phyloP scores from a whole-genome alignment of 1,284 basidiomycete genomes.

The Ganoderma sinense region DNA sequence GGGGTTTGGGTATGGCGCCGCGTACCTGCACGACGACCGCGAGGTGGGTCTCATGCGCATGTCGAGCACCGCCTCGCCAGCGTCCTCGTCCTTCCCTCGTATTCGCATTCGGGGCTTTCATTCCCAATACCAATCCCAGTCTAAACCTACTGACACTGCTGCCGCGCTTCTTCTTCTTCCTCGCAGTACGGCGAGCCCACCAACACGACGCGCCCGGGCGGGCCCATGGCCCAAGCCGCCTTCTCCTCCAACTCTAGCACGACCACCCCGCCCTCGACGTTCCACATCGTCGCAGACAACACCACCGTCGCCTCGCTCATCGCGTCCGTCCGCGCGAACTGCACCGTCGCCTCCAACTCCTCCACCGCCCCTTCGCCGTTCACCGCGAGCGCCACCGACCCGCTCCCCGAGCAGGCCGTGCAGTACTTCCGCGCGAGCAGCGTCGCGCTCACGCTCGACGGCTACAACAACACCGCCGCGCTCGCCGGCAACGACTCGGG shows the following conservation, averaged over 20 bases:
- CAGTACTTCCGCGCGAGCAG: conserved; percentile 69
- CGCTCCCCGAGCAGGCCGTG: conserved; percentile 58
- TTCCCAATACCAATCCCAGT: no score
- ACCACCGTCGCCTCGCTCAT: conserved; percentile 60
- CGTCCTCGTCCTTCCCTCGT: no score
- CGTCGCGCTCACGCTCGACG: conserved; percentile 62
- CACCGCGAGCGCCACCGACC: conserved; percentile 41
- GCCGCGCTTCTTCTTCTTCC: no score
- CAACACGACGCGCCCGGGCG: conserved; percentile 67
- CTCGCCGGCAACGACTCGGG: conserved; percentile 48
- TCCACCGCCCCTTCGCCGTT: conserved; percentile 41
- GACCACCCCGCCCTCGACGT: conserved; percentile 49
- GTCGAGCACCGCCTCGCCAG: not conserved
- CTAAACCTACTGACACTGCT: no score
- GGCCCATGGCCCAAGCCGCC: conserved; percentile 55
- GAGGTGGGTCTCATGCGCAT: conserved; percentile 40
- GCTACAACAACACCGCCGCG: conserved; percentile 67
- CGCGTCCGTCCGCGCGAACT: conserved; percentile 52
- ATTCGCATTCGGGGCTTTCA: no score
- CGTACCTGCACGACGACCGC: conserved; percentile 50
- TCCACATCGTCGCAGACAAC: conserved; percentile 66
- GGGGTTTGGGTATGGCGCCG: conserved; percentile 42
- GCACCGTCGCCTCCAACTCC: conserved; percentile 44
- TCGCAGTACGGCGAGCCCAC: conserved; percentile 59
- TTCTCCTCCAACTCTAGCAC: conserved; percentile 51